phyloP scores from a whole-genome alignment of 768 basidiomycete species.

The Ramaria sp. region DNA sequence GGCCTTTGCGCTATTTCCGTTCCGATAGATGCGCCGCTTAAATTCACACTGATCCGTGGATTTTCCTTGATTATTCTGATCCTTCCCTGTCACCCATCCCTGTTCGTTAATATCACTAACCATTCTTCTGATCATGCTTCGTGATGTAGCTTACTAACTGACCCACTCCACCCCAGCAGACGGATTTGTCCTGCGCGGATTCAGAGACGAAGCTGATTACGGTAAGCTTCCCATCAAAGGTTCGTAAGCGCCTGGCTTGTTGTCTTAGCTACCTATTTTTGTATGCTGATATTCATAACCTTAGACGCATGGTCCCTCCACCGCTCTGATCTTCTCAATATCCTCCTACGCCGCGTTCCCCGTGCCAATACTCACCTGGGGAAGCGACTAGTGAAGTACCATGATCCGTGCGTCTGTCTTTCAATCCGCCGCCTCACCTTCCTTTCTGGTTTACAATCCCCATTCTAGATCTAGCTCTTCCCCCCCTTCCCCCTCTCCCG shows the following conservation, averaged over 20 bases:
- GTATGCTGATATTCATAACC: background rate
- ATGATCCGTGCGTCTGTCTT: background rate
- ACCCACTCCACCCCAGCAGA: background rate
- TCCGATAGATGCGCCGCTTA: background rate
- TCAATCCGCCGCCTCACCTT: too few relatives aligned
- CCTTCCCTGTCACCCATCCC: too few relatives aligned
- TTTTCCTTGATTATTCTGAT: too few relatives aligned
- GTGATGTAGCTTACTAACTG: background rate
- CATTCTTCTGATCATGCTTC: background rate
- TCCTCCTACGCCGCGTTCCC: conserved; percentile 40
- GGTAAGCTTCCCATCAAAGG: conserved; percentile 2
- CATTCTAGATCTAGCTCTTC: background rate
- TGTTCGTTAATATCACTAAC: too few relatives aligned
- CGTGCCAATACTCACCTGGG: conserved; percentile 36
- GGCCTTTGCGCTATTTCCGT: too few relatives aligned
- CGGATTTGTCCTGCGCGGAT: background rate
- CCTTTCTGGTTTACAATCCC: too few relatives aligned
- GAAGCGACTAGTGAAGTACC: conserved; percentile 37
- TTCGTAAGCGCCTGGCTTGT: background rate
- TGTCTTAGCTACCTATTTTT: background rate
- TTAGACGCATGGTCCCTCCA: conserved; percentile 28
- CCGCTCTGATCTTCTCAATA: conserved; percentile 55
- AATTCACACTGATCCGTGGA: background rate
- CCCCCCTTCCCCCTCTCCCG: conserved; percentile 12
- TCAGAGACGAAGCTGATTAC: background rate